Conservation (phyloP, 2,329 filamentous ascomycete genomes). For the Cryphonectria nitschkei region DNA sequence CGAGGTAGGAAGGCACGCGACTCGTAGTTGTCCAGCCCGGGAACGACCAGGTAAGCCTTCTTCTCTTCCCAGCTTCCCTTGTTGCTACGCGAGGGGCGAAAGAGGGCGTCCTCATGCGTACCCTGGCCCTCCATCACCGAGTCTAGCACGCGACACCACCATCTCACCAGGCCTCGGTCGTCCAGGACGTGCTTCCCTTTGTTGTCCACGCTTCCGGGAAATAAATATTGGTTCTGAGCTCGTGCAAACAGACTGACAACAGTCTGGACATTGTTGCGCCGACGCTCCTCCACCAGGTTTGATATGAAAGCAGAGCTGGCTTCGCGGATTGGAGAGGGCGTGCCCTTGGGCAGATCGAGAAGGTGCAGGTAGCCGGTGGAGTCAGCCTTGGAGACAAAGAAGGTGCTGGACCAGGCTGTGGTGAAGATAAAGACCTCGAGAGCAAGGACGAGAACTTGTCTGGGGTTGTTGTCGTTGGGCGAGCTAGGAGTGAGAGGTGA, state of each 20-base stretch:
- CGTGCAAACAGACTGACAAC: slow-evolving; percentile 90
- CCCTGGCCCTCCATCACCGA: slow-evolving; percentile 63
- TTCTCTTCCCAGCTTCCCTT: slow-evolving; percentile 47
- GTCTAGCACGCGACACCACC: slow-evolving; percentile 92
- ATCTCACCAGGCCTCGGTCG: slow-evolving; percentile 85
- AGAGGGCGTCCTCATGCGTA: slow-evolving; percentile 29
- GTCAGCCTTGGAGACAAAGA: slow-evolving; percentile 97
- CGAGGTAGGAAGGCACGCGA: slow-evolving; percentile 77
- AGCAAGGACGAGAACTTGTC: slow-evolving; percentile 73
- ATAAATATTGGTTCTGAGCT: slow-evolving; percentile 91
- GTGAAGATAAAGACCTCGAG: slow-evolving; percentile 89
- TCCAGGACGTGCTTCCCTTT: slow-evolving; percentile 86
- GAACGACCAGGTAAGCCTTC: slow-evolving; percentile 85
- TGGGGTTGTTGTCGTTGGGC: slow-evolving; percentile 35
- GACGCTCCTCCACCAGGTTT: slow-evolving; percentile 70
- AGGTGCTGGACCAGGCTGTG: slow-evolving; percentile 76
- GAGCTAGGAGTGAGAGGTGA: slow-evolving; percentile 31
- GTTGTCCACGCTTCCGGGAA: slow-evolving; percentile 89
- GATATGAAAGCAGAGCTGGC: slow-evolving; percentile 76
- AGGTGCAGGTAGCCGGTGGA: slow-evolving; percentile 85
- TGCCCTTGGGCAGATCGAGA: slow-evolving; percentile 63
- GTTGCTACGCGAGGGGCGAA: slow-evolving; percentile 24
- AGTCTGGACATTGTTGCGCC: slow-evolving; percentile 66
- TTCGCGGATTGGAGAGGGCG: slow-evolving; percentile 72
- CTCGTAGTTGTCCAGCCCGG: slow-evolving; percentile 82